These are phyloP conservation scores for Balakata baccata DNA, from an alignment of 345 rosid species.

Conservation along the genomic window DNA sequence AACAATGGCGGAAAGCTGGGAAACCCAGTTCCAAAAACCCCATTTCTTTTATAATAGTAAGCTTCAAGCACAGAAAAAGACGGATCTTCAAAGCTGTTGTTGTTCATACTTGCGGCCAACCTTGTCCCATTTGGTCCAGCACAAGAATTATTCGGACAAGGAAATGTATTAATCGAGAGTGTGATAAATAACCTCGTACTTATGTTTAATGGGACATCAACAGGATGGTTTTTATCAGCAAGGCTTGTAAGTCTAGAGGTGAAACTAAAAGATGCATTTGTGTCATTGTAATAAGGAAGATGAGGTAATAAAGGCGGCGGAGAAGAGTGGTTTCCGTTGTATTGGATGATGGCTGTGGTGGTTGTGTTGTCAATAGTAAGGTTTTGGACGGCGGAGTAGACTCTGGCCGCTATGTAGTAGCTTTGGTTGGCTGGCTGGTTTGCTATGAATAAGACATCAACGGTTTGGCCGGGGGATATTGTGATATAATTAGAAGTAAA, in stretches of 20 bases:
- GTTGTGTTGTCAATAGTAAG: conserved; percentile 15
- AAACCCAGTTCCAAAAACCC: conserved; percentile 1
- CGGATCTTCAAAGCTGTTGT: conserved; percentile 10
- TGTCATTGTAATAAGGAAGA: conserved; percentile 12
- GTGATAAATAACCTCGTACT: not conserved
- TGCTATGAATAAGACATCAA: conserved; percentile 27
- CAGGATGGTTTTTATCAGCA: conserved; percentile 6
- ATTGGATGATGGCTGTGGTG: conserved; percentile 35
- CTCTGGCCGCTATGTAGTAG: conserved; percentile 17
- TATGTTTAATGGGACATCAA: not conserved
- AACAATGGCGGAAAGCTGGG: conserved; percentile 9
- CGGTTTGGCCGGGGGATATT: conserved; percentile 36
- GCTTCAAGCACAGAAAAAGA: conserved; percentile 7
- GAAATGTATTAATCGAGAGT: not conserved
- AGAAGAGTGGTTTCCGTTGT: conserved; percentile 28
- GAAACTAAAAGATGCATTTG: not conserved
- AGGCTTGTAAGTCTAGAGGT: not conserved
- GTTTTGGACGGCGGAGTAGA: not conserved
- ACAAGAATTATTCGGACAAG: conserved; percentile 3
- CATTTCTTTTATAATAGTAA: conserved; percentile 16
- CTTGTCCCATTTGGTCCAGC: conserved; percentile 4
- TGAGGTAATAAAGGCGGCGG: not conserved
- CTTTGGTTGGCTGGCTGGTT: conserved; percentile 13
- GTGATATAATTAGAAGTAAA: conserved; percentile 14
- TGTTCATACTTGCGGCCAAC: conserved; percentile 19